Percentiles rank a stretch among this genome's conserved stretches.
Evolutionary conservation across 2,329 filamentous ascomycete species (phyloP).

Genomic region (Thelonectria blattea): DNA sequence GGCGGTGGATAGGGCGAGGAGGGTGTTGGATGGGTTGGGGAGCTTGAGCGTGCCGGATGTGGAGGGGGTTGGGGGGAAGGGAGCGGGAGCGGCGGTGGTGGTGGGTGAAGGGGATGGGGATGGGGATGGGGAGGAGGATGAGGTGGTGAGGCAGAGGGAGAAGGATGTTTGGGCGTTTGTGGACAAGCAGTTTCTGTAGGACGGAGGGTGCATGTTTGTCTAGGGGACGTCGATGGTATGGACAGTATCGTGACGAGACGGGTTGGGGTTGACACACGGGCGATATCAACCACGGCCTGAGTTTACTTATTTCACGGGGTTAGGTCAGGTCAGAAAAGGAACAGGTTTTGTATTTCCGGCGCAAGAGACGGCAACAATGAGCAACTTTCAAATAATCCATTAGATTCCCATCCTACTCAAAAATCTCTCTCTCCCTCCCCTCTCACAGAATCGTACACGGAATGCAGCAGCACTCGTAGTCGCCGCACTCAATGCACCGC

Average conservation of each 20-base stretch:
- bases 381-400: background rate
- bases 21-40: conserved; percentile 72
- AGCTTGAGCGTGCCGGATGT: conserved; percentile 50
- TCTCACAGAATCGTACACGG: conserved; percentile 58
- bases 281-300: background rate
- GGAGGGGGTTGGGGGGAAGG: conserved; percentile 3
- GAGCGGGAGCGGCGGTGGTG: too few species aligned
- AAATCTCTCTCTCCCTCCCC: background rate
- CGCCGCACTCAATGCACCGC: conserved; percentile 38
- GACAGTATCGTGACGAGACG: too few species aligned
- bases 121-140: conserved; percentile 26
- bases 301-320: background rate
- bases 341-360: background rate
- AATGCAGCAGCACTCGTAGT: conserved; percentile 59
- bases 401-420: background rate
- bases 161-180: conserved; percentile 50
- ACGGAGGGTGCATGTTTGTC: background rate
- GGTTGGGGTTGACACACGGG: too few species aligned
- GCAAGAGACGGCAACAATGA: background rate
- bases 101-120: background rate
- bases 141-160: conserved; percentile 35
- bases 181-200: conserved; percentile 49
- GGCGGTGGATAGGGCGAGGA: conserved; percentile 74
- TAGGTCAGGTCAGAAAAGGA: background rate
- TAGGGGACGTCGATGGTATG: background rate